Percentiles rank a stretch among this genome's conserved stretches.
phyloP scores from a whole-genome alignment of 257 asterid genomes.

The Solanum medicagineum region DNA sequence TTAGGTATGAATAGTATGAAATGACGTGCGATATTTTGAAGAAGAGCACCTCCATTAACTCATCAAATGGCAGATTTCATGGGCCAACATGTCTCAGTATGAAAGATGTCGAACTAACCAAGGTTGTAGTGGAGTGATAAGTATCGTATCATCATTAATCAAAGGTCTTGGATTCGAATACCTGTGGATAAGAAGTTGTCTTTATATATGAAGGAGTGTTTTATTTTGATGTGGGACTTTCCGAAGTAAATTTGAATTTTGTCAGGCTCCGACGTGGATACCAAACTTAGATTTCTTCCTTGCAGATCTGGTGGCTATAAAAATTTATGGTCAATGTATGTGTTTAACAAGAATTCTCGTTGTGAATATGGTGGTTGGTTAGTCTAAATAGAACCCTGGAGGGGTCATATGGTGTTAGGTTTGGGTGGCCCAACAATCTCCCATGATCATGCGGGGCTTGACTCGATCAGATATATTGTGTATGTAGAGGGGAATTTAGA shows the following conservation, averaged over 20 bases:
- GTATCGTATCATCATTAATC: too few species aligned
- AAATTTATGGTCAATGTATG: background rate
- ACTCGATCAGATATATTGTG: too few species aligned
- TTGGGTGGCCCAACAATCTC: background rate
- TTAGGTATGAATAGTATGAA: background rate
- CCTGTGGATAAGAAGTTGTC: rapidly evolving
- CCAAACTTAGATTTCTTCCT: background rate
- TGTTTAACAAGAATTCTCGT: background rate
- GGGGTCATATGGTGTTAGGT: background rate
- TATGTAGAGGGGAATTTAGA: too few species aligned
- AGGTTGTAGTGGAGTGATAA: too few species aligned
- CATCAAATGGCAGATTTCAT: background rate
- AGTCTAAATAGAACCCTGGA: background rate
- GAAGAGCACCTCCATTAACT: background rate
- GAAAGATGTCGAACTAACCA: background rate
- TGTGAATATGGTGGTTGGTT: background rate
- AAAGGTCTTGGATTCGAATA: too few species aligned
- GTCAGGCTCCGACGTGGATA: too few species aligned
- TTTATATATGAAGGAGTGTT: too few species aligned
- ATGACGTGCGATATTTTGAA: background rate
- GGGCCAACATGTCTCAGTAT: background rate
- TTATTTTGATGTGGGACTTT: too few species aligned
- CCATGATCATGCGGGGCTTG: background rate
- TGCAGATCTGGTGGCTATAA: background rate
- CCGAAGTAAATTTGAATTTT: too few species aligned